Conservation (phyloP, 2,329 filamentous ascomycete species). For the Aphanocladium album region DNA sequence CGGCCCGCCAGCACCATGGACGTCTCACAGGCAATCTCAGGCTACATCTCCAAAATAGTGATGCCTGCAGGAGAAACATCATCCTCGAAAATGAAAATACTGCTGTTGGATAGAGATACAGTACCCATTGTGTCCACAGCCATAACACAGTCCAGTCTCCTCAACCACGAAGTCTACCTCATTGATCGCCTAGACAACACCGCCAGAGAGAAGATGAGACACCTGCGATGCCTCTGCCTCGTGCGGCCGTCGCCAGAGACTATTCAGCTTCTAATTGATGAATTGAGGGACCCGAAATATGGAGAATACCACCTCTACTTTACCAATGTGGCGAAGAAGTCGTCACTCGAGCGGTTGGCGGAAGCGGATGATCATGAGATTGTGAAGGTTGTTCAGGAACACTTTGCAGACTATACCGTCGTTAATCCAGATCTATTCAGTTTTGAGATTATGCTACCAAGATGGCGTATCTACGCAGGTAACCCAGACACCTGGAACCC, state of each 20-base stretch:
- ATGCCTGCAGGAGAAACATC: conserved; percentile 63
- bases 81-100: conserved; percentile 95
- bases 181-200: conserved; percentile 92
- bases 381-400: conserved; percentile 87
- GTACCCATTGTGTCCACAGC: conserved; percentile 91
- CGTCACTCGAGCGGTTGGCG: conserved; percentile 83
- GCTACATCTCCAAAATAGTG: conserved; percentile 96
- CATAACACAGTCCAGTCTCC: conserved; percentile 87
- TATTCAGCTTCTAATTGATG: conserved; percentile 89
- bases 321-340: conserved; percentile 97
- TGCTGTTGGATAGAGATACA: conserved; percentile 89
- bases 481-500: conserved; percentile 86
- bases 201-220: conserved; percentile 93
- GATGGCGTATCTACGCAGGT: conserved; percentile 73
- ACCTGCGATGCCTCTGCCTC: conserved; percentile 89
- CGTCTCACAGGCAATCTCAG: conserved; percentile 83
- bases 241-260: conserved; percentile 88
- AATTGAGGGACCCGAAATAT: conserved; percentile 92
- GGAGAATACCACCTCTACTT: conserved; percentile 97
- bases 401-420: conserved; percentile 93
- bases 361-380: conserved; percentile 98
- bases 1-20: conserved; percentile 59
- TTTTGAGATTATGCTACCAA: conserved; percentile 66
- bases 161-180: conserved; percentile 96
- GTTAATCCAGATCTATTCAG: conserved; percentile 93